A percentile compares a stretch with the other conserved stretches of the same genome.
These are phyloP conservation scores for Aureobasidium subglaciale DNA, from an alignment of 2,329 filamentous ascomycete species.

Conservation along the genomic window DNA sequence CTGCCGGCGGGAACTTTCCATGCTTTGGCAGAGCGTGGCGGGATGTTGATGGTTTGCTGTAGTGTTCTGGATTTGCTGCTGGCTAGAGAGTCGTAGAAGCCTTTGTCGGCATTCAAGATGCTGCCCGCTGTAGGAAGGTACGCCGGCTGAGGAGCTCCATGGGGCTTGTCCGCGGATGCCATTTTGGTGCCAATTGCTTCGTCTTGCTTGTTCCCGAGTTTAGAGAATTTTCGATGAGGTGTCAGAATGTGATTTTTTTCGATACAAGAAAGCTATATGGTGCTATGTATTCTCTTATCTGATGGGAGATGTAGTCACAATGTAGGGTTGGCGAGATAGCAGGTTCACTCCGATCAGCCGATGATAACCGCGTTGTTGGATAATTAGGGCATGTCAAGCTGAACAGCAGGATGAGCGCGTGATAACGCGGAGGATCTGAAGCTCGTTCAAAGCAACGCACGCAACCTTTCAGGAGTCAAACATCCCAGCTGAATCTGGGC, in stretches of 20 bases:
- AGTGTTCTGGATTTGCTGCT: constrained; percentile 19
- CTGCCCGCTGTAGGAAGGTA: constrained; percentile 26
- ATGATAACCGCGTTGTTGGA: background rate
- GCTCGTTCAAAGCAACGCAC: background rate
- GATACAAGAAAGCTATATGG: background rate
- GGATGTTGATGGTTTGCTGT: constrained; percentile 46
- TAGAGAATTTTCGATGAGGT: background rate
- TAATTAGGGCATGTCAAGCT: background rate
- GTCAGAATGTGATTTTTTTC: background rate
- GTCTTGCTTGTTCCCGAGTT: background rate
- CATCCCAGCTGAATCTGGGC: background rate
- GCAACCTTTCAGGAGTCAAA: background rate
- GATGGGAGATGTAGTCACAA: background rate
- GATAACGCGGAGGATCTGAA: background rate
- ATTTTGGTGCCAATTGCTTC: background rate
- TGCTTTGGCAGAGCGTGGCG: constrained; percentile 65
- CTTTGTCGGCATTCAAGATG: constrained; percentile 24
- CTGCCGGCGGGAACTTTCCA: constrained; percentile 63
- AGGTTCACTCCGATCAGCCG: background rate
- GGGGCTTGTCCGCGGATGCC: constrained; percentile 12
- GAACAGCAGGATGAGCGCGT: background rate
- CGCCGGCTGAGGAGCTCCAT: constrained; percentile 23
- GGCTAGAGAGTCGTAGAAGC: constrained; percentile 25
- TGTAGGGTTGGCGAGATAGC: background rate
- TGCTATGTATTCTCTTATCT: background rate